These are phyloP conservation scores for Desmodesmus armatus DNA, from an alignment of 139 green algal species.

Conservation along the genomic window DNA sequence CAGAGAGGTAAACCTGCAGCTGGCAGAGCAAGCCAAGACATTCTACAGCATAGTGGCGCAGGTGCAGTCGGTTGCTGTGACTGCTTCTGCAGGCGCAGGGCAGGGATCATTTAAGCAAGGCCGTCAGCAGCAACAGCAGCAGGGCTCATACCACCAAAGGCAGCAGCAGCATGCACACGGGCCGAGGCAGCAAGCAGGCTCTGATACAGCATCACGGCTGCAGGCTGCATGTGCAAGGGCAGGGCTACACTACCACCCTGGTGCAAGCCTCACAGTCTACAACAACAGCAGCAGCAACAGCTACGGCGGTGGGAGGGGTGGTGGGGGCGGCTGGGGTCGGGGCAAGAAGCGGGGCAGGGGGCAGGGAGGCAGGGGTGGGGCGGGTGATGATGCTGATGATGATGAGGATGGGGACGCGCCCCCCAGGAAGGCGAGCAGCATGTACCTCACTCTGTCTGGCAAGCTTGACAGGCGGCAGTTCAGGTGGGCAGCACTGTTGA, in stretches of 20 bases:
- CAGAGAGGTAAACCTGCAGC: conserved; percentile 73
- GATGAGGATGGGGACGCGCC: conserved; percentile 17
- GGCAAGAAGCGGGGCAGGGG: conserved; percentile 26
- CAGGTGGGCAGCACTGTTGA: conserved; percentile 30
- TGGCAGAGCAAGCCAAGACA: conserved; percentile 24
- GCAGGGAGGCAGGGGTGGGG: not conserved
- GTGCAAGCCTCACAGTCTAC: conserved; percentile 31
- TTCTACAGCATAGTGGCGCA: conserved; percentile 49
- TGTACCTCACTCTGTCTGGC: conserved; percentile 51
- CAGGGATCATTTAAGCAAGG: not conserved
- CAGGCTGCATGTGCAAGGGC: conserved; percentile 11
- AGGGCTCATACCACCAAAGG: not conserved
- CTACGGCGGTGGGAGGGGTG: not conserved
- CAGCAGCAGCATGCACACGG: conserved; percentile 28
- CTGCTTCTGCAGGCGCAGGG: no score
- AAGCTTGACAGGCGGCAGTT: conserved; percentile 48
- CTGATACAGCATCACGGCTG: conserved; percentile 4
- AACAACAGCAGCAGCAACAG: not conserved
- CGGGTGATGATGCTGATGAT: not conserved
- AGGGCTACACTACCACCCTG: conserved; percentile 7
- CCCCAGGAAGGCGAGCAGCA: conserved; percentile 38
- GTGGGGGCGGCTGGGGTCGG: not conserved
- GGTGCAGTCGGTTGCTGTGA: not conserved
- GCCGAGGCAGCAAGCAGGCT: conserved; percentile 21
- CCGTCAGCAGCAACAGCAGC: not conserved